These are phyloP conservation scores for Oxytropis ochrocephala DNA, from an alignment of 306 rosid species.

Conservation along the genomic window DNA sequence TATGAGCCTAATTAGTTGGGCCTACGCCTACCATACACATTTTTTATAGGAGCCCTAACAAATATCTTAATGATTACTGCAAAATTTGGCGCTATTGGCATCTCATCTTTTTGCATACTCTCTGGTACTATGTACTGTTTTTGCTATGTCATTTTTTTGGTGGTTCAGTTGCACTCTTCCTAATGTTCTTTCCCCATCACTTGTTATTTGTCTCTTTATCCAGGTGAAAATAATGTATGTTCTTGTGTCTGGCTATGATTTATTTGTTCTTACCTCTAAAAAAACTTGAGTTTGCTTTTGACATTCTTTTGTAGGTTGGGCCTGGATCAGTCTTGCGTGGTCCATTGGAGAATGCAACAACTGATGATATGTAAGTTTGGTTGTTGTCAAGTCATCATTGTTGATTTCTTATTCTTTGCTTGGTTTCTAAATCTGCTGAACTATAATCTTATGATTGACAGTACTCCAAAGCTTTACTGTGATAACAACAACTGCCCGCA, in stretches of 20 bases:
- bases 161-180: neutral
- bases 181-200: neutral
- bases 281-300: conserved; percentile 19
- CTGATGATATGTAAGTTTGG: conserved; percentile 68
- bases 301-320: conserved; percentile 57
- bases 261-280: neutral
- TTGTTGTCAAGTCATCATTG: conserved; percentile 17
- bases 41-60: neutral
- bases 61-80: neutral
- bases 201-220: neutral
- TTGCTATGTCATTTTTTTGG: neutral
- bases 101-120: neutral
- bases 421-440: conserved; percentile 13
- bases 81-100: neutral
- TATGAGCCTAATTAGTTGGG: too few species aligned
- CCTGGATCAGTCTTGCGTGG: conserved; percentile 94
- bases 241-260: neutral
- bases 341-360: conserved; percentile 82
- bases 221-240: neutral
- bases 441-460: conserved; percentile 26
- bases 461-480: conserved; percentile 87
- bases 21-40: too few species aligned
- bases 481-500: conserved; percentile 62
- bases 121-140: neutral
- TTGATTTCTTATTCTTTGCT: conserved; percentile 11